Evolutionary conservation across 176 grass and related monocot species (phyloP).

Genomic region (Musa schizocarpa): DNA sequence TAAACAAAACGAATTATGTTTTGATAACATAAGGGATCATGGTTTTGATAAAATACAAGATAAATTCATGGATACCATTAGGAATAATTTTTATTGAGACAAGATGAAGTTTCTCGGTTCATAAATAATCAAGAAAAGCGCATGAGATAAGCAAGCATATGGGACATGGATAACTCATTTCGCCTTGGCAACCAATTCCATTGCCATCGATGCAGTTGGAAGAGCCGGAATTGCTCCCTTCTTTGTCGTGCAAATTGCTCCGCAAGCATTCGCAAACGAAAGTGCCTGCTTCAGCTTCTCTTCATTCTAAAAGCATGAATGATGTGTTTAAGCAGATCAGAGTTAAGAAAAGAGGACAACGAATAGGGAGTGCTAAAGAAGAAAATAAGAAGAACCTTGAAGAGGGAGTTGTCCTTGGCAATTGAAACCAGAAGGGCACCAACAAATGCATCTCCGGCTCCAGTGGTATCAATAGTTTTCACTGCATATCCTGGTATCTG

Average conservation of each 20-base stretch:
- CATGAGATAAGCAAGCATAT: not conserved
- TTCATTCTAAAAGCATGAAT: constrained; percentile 38
- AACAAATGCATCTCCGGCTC: constrained; percentile 84
- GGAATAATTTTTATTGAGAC: too few relatives aligned
- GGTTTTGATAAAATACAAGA: too few relatives aligned
- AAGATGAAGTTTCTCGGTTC: too few relatives aligned
- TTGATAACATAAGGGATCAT: too few relatives aligned
- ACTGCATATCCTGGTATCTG: constrained; percentile 50
- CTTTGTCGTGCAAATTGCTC: constrained; percentile 74
- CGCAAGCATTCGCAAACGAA: constrained; percentile 66
- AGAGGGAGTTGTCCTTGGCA: constrained; percentile 57
- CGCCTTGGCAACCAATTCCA: constrained; percentile 37
- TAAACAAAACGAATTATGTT: too few relatives aligned
- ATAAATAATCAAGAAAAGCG: too few relatives aligned
- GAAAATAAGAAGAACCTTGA: constrained; percentile 30
- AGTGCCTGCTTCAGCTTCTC: constrained; percentile 71
- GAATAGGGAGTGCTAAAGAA: not conserved
- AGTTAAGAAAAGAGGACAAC: not conserved
- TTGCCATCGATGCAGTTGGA: constrained; percentile 33
- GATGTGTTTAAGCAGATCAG: too few relatives aligned
- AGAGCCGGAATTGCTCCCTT: constrained; percentile 92
- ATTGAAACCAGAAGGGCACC: constrained; percentile 63
- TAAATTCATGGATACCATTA: too few relatives aligned
- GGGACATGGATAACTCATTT: constrained; percentile 16
- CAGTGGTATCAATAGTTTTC: constrained; percentile 70